phyloP scores from a whole-genome alignment of 768 basidiomycete genomes.

The Pleurotus sapidus region DNA sequence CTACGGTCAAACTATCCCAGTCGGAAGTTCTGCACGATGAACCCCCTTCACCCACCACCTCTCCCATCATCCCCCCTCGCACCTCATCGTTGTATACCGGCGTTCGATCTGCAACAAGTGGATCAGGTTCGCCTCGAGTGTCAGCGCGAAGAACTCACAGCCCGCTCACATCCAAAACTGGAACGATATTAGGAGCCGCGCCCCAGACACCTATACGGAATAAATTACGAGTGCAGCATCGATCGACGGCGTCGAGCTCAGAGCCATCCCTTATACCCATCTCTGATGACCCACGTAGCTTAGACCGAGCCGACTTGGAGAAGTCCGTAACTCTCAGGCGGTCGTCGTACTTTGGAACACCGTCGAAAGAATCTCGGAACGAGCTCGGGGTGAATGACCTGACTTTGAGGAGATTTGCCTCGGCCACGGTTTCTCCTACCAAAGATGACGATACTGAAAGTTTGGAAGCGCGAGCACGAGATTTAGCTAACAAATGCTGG shows the following conservation, averaged over 20 bases:
- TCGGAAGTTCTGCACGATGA: slow-evolving; percentile 20
- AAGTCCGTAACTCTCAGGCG: not conserved
- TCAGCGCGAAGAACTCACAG: slow-evolving; percentile 33
- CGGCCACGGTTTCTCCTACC: slow-evolving; percentile 34
- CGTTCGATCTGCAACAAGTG: slow-evolving; percentile 25
- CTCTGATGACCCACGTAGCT: slow-evolving; percentile 44
- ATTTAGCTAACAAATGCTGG: slow-evolving; percentile 78
- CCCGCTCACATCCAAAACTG: slow-evolving; percentile 43
- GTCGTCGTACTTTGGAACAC: slow-evolving; percentile 7
- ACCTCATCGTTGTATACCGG: slow-evolving; percentile 45
- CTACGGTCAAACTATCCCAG: slow-evolving; percentile 28
- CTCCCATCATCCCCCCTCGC: slow-evolving; percentile 46
- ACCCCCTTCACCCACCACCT: slow-evolving; percentile 11
- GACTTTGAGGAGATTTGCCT: slow-evolving; percentile 41
- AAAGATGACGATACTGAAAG: slow-evolving; percentile 52
- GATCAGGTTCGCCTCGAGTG: slow-evolving; percentile 28
- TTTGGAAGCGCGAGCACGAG: slow-evolving; percentile 62
- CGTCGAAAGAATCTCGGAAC: slow-evolving; percentile 42
- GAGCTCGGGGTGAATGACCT: slow-evolving; percentile 55
- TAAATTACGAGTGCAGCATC: slow-evolving; percentile 58
- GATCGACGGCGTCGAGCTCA: slow-evolving; percentile 73
- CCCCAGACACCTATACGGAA: slow-evolving; percentile 19
- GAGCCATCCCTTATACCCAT: slow-evolving; percentile 74
- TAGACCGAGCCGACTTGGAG: slow-evolving; percentile 32
- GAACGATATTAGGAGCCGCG: slow-evolving; percentile 21